Evolutionary conservation across 2,329 filamentous ascomycete genomes (phyloP).

Genomic region (Zymoseptoria ardabiliae): DNA sequence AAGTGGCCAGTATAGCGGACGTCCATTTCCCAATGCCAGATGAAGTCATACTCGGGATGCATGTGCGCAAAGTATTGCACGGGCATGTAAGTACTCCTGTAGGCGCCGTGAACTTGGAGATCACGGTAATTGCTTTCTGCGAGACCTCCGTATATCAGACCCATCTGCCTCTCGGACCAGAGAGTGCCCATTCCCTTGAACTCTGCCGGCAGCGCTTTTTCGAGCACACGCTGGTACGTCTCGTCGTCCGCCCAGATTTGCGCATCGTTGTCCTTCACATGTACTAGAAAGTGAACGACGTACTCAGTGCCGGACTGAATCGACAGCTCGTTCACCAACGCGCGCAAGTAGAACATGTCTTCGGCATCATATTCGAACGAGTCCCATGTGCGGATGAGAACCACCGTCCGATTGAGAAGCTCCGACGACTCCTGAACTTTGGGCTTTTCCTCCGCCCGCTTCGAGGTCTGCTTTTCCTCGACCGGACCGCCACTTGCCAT

Average conservation of each 20-base stretch:
- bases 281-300: conserved; percentile 72
- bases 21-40: conserved; percentile 97
- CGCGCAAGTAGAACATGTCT: conserved; percentile 73
- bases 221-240: conserved; percentile 60
- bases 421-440: conserved; percentile 19
- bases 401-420: conserved; percentile 56
- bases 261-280: conserved; percentile 71
- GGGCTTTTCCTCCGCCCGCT: conserved; percentile 11
- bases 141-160: conserved; percentile 46
- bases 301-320: conserved; percentile 76
- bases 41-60: conserved; percentile 83
- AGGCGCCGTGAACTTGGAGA: conserved; percentile 60
- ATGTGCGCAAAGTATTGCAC: conserved; percentile 86
- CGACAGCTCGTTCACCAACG: conserved; percentile 70
- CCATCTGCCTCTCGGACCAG: conserved; percentile 48
- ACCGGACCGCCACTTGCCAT: conserved; percentile 30
- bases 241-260: conserved; percentile 76
- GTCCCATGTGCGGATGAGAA: conserved; percentile 77
- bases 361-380: conserved; percentile 72
- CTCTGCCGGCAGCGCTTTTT: conserved; percentile 40
- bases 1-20: conserved; percentile 84
- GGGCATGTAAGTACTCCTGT: conserved; percentile 80
- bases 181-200: conserved; percentile 47
- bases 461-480: conserved; percentile 17
- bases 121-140: conserved; percentile 47